Evolutionary conservation across 768 basidiomycete species (phyloP).

Genomic region (Kwoniella newhampshirensis): DNA sequence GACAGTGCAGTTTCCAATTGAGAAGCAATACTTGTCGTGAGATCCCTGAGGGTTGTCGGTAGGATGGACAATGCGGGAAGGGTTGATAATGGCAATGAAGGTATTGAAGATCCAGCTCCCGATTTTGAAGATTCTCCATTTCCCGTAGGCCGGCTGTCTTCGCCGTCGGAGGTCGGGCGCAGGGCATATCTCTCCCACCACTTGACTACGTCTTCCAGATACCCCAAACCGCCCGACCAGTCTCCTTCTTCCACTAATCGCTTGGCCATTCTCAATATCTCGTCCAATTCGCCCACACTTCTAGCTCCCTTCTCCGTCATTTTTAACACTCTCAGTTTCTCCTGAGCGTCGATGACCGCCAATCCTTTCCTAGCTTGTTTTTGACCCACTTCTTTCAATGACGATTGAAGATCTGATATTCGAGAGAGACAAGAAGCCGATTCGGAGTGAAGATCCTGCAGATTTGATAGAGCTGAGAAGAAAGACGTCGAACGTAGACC

Average conservation of each 20-base stretch:
- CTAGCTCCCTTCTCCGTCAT: slow-evolving; percentile 62
- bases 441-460: slow-evolving; percentile 87
- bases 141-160: neutral
- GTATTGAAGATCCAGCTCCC: neutral
- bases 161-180: too few species aligned
- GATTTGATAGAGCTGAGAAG: slow-evolving; percentile 91
- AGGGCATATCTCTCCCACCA: slow-evolving; percentile 46
- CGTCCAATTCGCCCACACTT: slow-evolving; percentile 62
- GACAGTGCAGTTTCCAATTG: slow-evolving; percentile 43
- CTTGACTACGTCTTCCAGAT: slow-evolving; percentile 47
- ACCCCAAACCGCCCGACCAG: slow-evolving; percentile 77
- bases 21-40: slow-evolving; percentile 28
- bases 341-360: slow-evolving; percentile 64
- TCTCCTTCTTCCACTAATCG: slow-evolving; percentile 78
- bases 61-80: slow-evolving; percentile 32
- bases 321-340: slow-evolving; percentile 60
- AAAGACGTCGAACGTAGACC: slow-evolving; percentile 86
- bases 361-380: slow-evolving; percentile 77
- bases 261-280: slow-evolving; percentile 71
- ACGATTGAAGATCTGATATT: slow-evolving; percentile 68
- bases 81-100: slow-evolving; percentile 26
- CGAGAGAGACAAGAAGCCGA: slow-evolving; percentile 77
- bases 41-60: slow-evolving; percentile 25
- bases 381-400: slow-evolving; percentile 73
- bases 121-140: neutral